A percentile compares a stretch with the other conserved stretches of the same genome.
These are phyloP conservation scores for Gastrolobium villosum DNA, from an alignment of 306 rosid genomes.

Conservation along the genomic window DNA sequence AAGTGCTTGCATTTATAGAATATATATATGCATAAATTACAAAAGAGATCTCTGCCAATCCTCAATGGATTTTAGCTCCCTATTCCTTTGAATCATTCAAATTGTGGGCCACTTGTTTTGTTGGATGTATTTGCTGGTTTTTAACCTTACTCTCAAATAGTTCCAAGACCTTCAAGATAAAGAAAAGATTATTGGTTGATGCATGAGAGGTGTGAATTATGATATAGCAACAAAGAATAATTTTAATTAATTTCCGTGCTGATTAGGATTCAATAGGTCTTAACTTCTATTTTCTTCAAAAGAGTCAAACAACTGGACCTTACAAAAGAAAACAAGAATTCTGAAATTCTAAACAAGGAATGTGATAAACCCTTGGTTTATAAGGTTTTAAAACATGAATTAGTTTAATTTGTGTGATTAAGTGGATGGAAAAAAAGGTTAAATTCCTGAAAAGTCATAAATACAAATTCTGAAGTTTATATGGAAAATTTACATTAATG, in stretches of 20 bases:
- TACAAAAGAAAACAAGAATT: not conserved
- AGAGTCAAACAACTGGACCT: conserved; percentile 38
- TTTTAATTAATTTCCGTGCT: not conserved
- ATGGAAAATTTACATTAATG: too few species aligned
- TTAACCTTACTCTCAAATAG: conserved; percentile 48
- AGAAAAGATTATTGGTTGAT: conserved; percentile 52
- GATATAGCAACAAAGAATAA: conserved; percentile 28
- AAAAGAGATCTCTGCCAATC: conserved; percentile 70
- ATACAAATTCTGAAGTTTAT: too few species aligned
- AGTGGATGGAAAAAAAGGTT: too few species aligned
- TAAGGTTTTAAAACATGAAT: too few species aligned
- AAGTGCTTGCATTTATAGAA: conserved; percentile 47
- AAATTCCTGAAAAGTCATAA: too few species aligned
- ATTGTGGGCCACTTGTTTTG: conserved; percentile 57
- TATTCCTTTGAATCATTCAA: conserved; percentile 71
- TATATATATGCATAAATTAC: conserved; percentile 44
- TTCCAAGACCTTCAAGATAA: conserved; percentile 51
- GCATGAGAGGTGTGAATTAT: conserved; percentile 44
- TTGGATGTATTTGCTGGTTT: conserved; percentile 66
- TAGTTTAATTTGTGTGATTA: too few species aligned
- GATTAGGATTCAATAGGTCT: conserved; percentile 45
- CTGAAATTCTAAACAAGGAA: conserved; percentile 15
- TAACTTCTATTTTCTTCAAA: conserved; percentile 16
- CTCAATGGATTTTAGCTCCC: conserved; percentile 68
- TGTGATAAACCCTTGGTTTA: too few species aligned